Percentiles rank a stretch among this genome's conserved stretches.
Evolutionary conservation across 306 rosid genomes (phyloP).

Genomic region (Mimosa bimucronata): DNA sequence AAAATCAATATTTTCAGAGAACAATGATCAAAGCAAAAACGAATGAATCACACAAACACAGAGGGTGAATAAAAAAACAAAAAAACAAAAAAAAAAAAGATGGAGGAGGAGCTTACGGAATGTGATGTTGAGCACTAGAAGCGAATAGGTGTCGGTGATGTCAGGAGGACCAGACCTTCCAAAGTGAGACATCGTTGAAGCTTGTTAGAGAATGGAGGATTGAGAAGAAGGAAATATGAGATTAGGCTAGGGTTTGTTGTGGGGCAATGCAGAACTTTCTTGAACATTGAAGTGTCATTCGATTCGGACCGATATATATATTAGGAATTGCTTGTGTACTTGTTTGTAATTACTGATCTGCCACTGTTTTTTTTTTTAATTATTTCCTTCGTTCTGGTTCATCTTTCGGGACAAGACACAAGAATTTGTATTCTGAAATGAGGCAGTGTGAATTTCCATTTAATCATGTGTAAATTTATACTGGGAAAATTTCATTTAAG

Average conservation of each 20-base stretch:
- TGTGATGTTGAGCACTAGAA: constrained; percentile 90
- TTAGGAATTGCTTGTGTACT: neutral
- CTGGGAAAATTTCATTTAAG: too few relatives aligned
- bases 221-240: neutral
- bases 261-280: constrained; percentile 31
- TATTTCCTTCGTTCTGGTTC: too few relatives aligned
- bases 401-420: too few relatives aligned
- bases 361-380: neutral
- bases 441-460: too few relatives aligned
- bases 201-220: neutral
- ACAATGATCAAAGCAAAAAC: neutral
- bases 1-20: neutral
- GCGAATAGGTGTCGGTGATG: constrained; percentile 89
- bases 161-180: constrained; percentile 92
- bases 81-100: neutral
- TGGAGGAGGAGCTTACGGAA: constrained; percentile 58
- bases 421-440: too few relatives aligned
- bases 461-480: too few relatives aligned
- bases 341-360: neutral
- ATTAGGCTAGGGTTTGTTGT: constrained; percentile 36
- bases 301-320: neutral
- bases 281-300: constrained; percentile 24
- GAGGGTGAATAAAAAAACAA: too few relatives aligned
- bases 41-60: neutral
- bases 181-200: constrained; percentile 72